These are phyloP conservation scores for Pyrenophora seminiperda DNA, from an alignment of 2,329 filamentous ascomycete genomes.

Conservation along the genomic window DNA sequence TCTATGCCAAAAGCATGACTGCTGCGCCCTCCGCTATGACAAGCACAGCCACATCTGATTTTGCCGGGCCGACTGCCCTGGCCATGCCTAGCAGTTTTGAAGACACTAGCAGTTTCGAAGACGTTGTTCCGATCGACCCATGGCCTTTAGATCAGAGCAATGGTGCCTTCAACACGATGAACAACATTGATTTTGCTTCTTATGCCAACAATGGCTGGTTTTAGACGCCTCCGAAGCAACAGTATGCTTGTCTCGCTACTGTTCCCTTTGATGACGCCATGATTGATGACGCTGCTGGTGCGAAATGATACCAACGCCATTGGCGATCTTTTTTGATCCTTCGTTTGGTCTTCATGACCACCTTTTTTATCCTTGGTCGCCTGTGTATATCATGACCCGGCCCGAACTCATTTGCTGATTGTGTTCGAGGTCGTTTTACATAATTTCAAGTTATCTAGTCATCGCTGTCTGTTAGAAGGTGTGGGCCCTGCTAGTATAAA, in stretches of 20 bases:
- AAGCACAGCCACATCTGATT: conserved; percentile 29
- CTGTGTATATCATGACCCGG: conserved; percentile 44
- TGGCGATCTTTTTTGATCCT: conserved; percentile 30
- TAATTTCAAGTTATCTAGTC: conserved; percentile 18
- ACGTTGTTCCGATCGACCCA: conserved; percentile 35
- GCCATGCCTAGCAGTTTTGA: conserved; percentile 41
- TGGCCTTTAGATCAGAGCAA: conserved; percentile 41
- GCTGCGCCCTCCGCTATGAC: conserved; percentile 31
- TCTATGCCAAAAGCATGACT: conserved; percentile 36
- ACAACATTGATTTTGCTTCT: conserved; percentile 31
- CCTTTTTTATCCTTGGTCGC: conserved; percentile 38
- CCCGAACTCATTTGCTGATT: conserved; percentile 26
- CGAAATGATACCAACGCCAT: conserved; percentile 29
- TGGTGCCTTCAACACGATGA: conserved; percentile 30
- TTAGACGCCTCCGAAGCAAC: conserved; percentile 34
- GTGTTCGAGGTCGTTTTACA: conserved; percentile 32
- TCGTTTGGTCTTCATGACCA: conserved; percentile 22
- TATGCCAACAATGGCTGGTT: conserved; percentile 39
- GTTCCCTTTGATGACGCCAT: conserved; percentile 37
- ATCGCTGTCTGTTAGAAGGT: conserved; percentile 18
- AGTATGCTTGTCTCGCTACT: conserved; percentile 17
- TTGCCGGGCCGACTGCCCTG: conserved; percentile 38
- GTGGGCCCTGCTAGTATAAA: conserved; percentile 21
- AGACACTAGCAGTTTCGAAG: conserved; percentile 37
- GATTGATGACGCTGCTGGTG: conserved; percentile 48